Conservation (phyloP, 331 rosid species). For the Acacia pycnantha region DNA sequence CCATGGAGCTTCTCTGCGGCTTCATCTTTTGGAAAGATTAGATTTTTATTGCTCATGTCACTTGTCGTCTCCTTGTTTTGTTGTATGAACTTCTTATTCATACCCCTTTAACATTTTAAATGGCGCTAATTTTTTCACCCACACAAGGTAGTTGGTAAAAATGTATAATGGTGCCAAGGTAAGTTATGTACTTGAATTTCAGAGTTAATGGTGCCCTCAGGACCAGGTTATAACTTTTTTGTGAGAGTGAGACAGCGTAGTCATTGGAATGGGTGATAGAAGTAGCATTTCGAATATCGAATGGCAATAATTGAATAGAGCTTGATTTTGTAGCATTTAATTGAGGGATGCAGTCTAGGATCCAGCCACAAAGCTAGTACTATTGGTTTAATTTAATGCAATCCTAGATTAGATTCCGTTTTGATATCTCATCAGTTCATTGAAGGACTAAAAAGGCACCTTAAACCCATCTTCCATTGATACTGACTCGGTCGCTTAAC, state of each 20-base stretch:
- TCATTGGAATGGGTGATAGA: not conserved
- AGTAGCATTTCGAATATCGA: no score
- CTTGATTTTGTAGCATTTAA: conserved; percentile 12
- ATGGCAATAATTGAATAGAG: not conserved
- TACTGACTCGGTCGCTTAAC: not conserved
- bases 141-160: not conserved
- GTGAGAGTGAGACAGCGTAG: not conserved
- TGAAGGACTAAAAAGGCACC: conserved; percentile 21
- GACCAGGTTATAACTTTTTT: not conserved
- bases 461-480: no score
- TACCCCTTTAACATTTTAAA: conserved; percentile 25
- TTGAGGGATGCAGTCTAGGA: not conserved
- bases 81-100: conserved; percentile 34
- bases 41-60: conserved; percentile 7
- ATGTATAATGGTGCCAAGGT: not conserved
- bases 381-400: conserved; percentile 7
- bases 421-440: not conserved
- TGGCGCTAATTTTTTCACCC: not conserved
- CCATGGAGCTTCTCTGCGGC: conserved; percentile 24
- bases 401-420: conserved; percentile 26
- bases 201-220: not conserved
- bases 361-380: not conserved
- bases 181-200: not conserved
- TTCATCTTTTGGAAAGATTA: conserved; percentile 18
- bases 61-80: conserved; percentile 21